Evolutionary conservation across 768 basidiomycete genomes (phyloP).

Genomic region (Kwoniella shandongensis): DNA sequence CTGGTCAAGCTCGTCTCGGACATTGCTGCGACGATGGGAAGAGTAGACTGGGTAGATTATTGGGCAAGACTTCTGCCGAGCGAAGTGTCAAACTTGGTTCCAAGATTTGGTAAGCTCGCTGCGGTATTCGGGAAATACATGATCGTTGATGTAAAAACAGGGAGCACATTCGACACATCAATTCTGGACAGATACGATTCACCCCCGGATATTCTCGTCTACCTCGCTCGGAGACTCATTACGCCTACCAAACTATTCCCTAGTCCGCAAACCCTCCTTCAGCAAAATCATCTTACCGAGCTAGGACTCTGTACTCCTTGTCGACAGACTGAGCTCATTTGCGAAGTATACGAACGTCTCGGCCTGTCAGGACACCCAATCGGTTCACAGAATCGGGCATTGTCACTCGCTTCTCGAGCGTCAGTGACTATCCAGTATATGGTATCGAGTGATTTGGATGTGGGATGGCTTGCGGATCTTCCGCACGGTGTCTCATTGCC

Average conservation of each 20-base stretch:
- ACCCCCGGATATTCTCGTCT: slow-evolving; percentile 74
- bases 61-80: slow-evolving; percentile 68
- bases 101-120: neutral
- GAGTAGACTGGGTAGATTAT: slow-evolving; percentile 88
- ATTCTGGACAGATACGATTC: slow-evolving; percentile 63
- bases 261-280: slow-evolving; percentile 8
- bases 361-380: neutral
- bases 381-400: neutral
- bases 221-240: slow-evolving; percentile 57
- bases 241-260: slow-evolving; percentile 25
- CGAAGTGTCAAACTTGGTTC: neutral
- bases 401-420: slow-evolving; percentile 10
- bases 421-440: slow-evolving; percentile 27
- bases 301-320: slow-evolving; percentile 24
- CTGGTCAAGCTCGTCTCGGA: slow-evolving; percentile 27
- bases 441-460: slow-evolving; percentile 26
- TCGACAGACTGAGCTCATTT: slow-evolving; percentile 16
- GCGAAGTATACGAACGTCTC: slow-evolving; percentile 27
- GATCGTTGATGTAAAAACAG: slow-evolving; percentile 7
- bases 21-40: slow-evolving; percentile 55
- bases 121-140: neutral
- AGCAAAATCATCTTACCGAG: slow-evolving; percentile 7
- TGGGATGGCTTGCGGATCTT: slow-evolving; percentile 37
- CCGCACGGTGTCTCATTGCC: slow-evolving; percentile 58
- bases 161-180: slow-evolving; percentile 12